Percentiles rank a stretch among this genome's conserved stretches.
phyloP scores from a whole-genome alignment of 2,329 filamentous ascomycete genomes.

The Cercospora beticola region DNA sequence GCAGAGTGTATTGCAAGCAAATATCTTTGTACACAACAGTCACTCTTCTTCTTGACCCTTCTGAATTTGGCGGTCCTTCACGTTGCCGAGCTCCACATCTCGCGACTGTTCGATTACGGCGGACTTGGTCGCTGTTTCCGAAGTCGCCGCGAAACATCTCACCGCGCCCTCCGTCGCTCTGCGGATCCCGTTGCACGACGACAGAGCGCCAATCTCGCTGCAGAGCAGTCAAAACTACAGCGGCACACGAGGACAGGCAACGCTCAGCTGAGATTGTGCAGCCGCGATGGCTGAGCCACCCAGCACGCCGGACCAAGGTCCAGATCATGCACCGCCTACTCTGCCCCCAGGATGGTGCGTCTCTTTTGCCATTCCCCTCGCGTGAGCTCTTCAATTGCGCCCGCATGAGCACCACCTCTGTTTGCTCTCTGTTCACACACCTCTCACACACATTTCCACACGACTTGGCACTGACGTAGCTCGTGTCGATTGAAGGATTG shows the following conservation, averaged over 20 bases:
- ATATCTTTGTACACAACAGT: background rate
- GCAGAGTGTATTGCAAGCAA: background rate
- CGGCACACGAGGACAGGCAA: background rate
- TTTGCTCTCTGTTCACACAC: background rate
- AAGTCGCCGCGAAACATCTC: slow-evolving; percentile 1
- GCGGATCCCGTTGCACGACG: background rate
- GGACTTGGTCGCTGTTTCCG: background rate
- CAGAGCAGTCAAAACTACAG: background rate
- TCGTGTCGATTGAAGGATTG: slow-evolving; percentile 38
- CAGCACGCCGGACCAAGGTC: slow-evolving; percentile 40
- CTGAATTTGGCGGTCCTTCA: background rate
- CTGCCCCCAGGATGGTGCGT: slow-evolving; percentile 44
- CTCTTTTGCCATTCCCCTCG: slow-evolving; percentile 18
- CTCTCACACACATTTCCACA: slow-evolving; percentile 17
- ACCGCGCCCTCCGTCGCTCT: background rate
- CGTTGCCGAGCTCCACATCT: background rate
- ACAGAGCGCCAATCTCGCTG: background rate
- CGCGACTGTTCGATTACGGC: background rate
- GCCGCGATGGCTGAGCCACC: slow-evolving; percentile 34
- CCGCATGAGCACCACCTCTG: background rate
- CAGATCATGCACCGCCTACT: slow-evolving; percentile 40
- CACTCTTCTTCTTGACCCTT: background rate
- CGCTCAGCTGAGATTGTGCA: slow-evolving; percentile 11
- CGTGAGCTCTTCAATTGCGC: slow-evolving; percentile 9
- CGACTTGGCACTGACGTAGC: slow-evolving; percentile 38